Percentiles rank a stretch among this genome's conserved stretches.
Conservation (phyloP, 1,284 basidiomycete species). For the Waitea zeae region DNA sequence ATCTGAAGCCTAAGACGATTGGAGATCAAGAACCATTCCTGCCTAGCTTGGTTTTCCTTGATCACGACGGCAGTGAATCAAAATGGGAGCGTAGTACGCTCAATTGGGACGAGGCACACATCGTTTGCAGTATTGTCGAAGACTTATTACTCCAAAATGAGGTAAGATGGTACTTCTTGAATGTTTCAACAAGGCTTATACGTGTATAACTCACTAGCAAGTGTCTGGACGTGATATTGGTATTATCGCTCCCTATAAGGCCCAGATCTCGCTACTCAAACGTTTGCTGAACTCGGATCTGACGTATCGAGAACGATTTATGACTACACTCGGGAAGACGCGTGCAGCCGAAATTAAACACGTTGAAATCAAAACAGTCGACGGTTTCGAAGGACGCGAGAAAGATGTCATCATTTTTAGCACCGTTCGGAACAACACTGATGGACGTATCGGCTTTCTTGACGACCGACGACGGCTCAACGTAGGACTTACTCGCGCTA, state of each 20-base stretch:
- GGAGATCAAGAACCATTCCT: constrained; percentile 12
- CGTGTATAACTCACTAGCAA: constrained; percentile 18
- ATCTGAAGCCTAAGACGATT: constrained; percentile 19
- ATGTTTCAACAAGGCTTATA: background rate
- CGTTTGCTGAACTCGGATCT: constrained; percentile 41
- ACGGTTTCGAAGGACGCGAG: constrained; percentile 89
- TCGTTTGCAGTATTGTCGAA: constrained; percentile 64
- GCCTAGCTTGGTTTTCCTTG: constrained; percentile 59
- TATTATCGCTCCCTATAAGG: constrained; percentile 75
- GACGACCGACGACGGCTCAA: constrained; percentile 79
- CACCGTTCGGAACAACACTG: constrained; percentile 67
- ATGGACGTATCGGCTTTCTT: constrained; percentile 72
- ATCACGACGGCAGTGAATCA: constrained; percentile 56
- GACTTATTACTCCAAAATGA: constrained; percentile 63
- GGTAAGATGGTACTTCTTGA: constrained; percentile 20
- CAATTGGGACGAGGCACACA: constrained; percentile 59
- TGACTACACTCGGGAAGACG: constrained; percentile 36
- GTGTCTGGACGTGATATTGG: constrained; percentile 64
- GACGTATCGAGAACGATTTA: constrained; percentile 33
- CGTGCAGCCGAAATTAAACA: constrained; percentile 44
- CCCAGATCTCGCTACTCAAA: constrained; percentile 57
- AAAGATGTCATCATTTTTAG: constrained; percentile 87
- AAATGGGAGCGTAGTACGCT: constrained; percentile 49
- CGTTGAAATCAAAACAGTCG: constrained; percentile 79
- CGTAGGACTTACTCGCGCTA: constrained; percentile 77